Conservation (phyloP, 306 rosid genomes). For the Trichosanthes cucumerina region DNA sequence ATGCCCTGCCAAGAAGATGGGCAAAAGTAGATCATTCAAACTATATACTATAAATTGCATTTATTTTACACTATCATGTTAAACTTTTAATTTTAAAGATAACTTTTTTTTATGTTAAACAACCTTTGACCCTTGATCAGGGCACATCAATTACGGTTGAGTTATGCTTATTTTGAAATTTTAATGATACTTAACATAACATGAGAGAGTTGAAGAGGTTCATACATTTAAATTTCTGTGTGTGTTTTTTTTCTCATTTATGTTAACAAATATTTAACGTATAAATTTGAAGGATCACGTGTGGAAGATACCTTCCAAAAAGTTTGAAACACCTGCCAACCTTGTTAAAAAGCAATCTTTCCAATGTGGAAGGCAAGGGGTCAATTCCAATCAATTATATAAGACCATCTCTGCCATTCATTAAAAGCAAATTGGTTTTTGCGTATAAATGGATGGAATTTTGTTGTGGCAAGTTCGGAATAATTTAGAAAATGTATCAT, state of each 20-base stretch:
- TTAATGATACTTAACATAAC: too few relatives aligned
- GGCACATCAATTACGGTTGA: too few relatives aligned
- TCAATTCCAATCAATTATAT: not conserved
- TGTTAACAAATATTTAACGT: not conserved
- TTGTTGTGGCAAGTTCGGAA: not conserved
- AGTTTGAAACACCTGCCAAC: not conserved
- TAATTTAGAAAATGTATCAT: not conserved
- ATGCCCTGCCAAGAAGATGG: constrained; percentile 48
- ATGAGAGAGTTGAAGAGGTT: not conserved
- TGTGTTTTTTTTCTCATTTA: not conserved
- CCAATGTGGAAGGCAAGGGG: not conserved
- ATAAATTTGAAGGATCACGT: not conserved
- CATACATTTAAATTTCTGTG: not conserved
- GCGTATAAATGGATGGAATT: not conserved
- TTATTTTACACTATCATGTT: not conserved
- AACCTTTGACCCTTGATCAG: too few relatives aligned
- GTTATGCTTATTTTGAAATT: too few relatives aligned
- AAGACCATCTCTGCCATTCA: not conserved
- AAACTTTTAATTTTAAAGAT: not conserved
- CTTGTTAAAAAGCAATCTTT: not conserved
- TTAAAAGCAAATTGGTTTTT: not conserved
- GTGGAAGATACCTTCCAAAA: not conserved
- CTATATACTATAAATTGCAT: not conserved
- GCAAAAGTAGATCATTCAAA: not conserved
- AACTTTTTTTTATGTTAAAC: too few relatives aligned